phyloP scores from a whole-genome alignment of 306 rosid genomes.

The Hylodesmum podocarpum region DNA sequence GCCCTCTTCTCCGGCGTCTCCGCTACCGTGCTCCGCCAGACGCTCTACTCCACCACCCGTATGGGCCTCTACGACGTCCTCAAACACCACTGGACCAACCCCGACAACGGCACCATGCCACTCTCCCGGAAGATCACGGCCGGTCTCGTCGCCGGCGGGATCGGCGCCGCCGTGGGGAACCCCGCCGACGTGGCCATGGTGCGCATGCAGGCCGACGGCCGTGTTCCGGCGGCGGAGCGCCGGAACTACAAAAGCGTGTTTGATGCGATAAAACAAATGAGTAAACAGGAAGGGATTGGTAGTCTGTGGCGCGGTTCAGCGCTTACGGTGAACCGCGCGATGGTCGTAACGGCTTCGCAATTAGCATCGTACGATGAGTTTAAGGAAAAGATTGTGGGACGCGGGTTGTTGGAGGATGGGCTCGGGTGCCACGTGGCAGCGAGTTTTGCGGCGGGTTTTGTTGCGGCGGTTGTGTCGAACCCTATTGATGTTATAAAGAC shows the following conservation, averaged over 20 bases:
- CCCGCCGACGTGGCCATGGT: conserved; percentile 96
- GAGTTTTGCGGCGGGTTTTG: conserved; percentile 86
- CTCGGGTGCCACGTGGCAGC: conserved; percentile 78
- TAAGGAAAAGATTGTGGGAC: conserved; percentile 65
- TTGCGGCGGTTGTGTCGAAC: conserved; percentile 87
- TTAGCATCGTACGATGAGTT: conserved; percentile 78
- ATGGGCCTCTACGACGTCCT: conserved; percentile 82
- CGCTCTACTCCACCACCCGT: conserved; percentile 78
- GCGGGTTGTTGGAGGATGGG: conserved; percentile 64
- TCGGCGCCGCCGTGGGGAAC: conserved; percentile 83
- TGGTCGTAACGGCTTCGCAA: conserved; percentile 94
- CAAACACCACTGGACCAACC: conserved; percentile 69
- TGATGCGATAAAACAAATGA: conserved; percentile 68
- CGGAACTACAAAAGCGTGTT: conserved; percentile 72
- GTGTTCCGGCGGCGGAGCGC: conserved; percentile 61
- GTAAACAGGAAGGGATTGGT: conserved; percentile 59
- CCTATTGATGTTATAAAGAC: conserved; percentile 93
- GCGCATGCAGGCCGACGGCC: conserved; percentile 88
- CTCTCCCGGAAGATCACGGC: conserved; percentile 50
- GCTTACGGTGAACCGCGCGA: conserved; percentile 89
- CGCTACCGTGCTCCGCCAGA: conserved; percentile 80
- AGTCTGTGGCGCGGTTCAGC: conserved; percentile 93
- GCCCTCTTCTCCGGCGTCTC: conserved; percentile 73
- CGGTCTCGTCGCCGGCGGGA: conserved; percentile 67
- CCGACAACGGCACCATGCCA: conserved; percentile 43